Evolutionary conservation across 129 eudicot species (phyloP), one percentile per base, ranked within the genome.

Genomic region (Flaveria linearis): DNA sequence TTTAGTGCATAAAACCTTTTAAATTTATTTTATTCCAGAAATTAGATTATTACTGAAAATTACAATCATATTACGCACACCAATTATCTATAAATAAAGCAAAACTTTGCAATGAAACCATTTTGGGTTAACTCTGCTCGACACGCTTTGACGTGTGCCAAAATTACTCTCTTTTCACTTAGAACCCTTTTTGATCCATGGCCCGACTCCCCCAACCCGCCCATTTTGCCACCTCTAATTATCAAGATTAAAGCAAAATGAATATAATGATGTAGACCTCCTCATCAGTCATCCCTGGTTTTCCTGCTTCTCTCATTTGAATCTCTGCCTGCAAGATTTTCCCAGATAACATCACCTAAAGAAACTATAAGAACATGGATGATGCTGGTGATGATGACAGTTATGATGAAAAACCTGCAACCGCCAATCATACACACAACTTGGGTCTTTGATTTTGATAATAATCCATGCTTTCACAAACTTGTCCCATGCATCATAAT

Each of bases 401-500:
- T 30, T 4, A 30, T 30, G 36, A 30, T 62, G 69, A 5, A 69
- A n/a, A 68, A 93, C 98, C 98, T 93, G 98, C 86, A 93, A 90
- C 16, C 98, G 89, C 98, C 98, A 94, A 72, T 91, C 90, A 80
- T 85, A 94, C 51, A 94, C 98, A 56, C 87, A 87, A 65, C 88
- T 89, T 10, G 99, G 97, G 76, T 95, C 97, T 83, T 82, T 82
- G 55, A 91, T 95, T 87, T 95, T 91, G 86, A 95, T 95, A 12
- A 95, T 89, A 58, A 95, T 86, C 99, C 99, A 95, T 65, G 97
- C 83, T 13, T 87, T 78, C 64, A 95, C 81, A 41, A 91, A 95
- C 87, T 85, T 86, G 80, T 95, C 90, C 99, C 99, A 95, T 30
- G 93, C 96, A 78, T 91, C 88, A 57, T 86, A 91, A 87, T 94